Percentiles rank a stretch among this genome's conserved stretches.
phyloP scores from a whole-genome alignment of 1,139 yeast species.

The Pichia sp. region DNA sequence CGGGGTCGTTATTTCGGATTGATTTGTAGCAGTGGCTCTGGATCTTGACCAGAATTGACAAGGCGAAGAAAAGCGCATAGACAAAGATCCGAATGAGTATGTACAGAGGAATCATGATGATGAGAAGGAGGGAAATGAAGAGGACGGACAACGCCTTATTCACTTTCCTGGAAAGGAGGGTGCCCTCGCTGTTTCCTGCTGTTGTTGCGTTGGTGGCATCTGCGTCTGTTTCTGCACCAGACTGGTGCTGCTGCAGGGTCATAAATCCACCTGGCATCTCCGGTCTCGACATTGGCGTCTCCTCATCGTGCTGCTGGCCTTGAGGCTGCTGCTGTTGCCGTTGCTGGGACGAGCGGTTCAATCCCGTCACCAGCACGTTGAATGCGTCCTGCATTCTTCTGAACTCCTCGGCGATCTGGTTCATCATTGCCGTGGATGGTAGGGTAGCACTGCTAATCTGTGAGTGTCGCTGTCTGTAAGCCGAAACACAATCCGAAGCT shows the following conservation, averaged over 20 bases:
- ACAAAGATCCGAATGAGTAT: slow-evolving; percentile 22
- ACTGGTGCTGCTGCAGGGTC: background rate
- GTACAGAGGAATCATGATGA: slow-evolving; percentile 23
- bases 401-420: slow-evolving; percentile 8
- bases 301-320: slow-evolving; percentile 7
- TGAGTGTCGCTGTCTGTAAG: too few relatives aligned
- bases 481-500: too few relatives aligned
- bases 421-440: background rate
- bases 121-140: background rate
- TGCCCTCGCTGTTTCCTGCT: background rate
- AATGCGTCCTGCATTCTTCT: slow-evolving; percentile 10
- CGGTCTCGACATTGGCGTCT: slow-evolving; percentile 7
- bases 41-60: slow-evolving; percentile 24
- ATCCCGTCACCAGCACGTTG: slow-evolving; percentile 1
- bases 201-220: background rate
- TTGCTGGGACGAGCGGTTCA: background rate
- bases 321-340: background rate
- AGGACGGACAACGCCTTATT: background rate
- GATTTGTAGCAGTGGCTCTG: slow-evolving; percentile 22
- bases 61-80: slow-evolving; percentile 17
- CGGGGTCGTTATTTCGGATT: slow-evolving; percentile 26
- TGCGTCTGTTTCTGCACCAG: background rate
- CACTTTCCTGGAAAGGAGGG: background rate
- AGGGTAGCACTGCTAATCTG: background rate
- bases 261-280: slow-evolving; percentile 17